Evolutionary conservation across 805 yeast genomes (phyloP), one percentile per base, ranked within the genome.

Genomic region (Metschnikowia anglica): DNA sequence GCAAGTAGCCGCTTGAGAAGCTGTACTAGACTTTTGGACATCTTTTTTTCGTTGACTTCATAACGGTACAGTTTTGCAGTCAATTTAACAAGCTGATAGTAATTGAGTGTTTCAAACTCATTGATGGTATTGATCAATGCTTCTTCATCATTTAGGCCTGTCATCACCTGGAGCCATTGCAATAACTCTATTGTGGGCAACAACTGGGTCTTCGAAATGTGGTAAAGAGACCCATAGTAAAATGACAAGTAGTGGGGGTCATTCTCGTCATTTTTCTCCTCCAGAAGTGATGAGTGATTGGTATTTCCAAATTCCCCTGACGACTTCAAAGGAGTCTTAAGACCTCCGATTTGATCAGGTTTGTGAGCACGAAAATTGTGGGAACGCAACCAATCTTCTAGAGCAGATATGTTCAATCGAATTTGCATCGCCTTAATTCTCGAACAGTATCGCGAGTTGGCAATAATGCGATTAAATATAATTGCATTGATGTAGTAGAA

Each of bases 361-460:
- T 53, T 55, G 34, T 46, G 58, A 3, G 60, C 78, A 21, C 71
- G 70, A 51, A 76, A 68, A 54, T 81, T 79, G 52, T 82, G 84
- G 5, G 79, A 72, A 46, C 95, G 77, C 23, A 91, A 76, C 99
- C 99, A 93, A 58, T 93, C 97, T 62, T 93, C 97, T 33, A 93
- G 65, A 4, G 85, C 77, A 0, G 97, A 88, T 8, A 93, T 56
- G 55, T 93, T 93, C 41, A 93, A 74, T 42, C 97, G 72, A 34
- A 93, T 83, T 59, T 93, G 98, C 63, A 93, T 80, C 0, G 97
- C 98, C 48, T 83, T 79, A 0, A 88, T 76, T 46, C 99, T 76
- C 0, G 96, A 79, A 37, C 85, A 72, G 52, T 84, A 84, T 53
- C 79, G 85, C 23, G 85, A 79, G 48, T 78, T 81, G 16, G 79